phyloP scores from a whole-genome alignment of 108 stramenopile genomes.

The Seminavis robusta region DNA sequence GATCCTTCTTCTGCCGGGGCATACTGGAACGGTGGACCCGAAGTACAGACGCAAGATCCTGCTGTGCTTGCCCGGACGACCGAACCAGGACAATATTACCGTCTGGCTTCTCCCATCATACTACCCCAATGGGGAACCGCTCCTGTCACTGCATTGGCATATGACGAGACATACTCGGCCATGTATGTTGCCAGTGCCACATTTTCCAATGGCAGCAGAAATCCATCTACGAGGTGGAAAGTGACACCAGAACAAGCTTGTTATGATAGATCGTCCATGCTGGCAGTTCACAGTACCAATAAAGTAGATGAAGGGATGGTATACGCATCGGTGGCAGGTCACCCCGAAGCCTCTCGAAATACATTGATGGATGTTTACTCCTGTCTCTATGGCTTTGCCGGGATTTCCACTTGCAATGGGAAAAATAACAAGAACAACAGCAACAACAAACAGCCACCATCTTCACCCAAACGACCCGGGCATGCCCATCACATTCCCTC shows the following conservation, averaged over 20 bases:
- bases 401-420: no score
- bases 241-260: conserved; percentile 6
- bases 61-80: no score
- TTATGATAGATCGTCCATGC: conserved; percentile 10
- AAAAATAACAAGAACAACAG: no score
- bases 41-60: no score
- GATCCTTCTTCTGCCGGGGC: no score
- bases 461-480: no score
- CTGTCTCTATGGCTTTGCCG: conserved; percentile 44
- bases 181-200: conserved; percentile 72
- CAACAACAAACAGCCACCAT: no score
- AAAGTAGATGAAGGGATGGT: conserved; percentile 50
- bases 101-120: no score
- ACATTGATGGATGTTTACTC: conserved; percentile 44
- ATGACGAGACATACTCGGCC: conserved; percentile 34
- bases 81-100: no score
- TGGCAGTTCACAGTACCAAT: conserved; percentile 24
- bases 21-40: no score
- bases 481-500: conserved; percentile 44
- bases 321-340: conserved; percentile 71
- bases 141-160: conserved; percentile 52
- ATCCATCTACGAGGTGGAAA: conserved; percentile 7
- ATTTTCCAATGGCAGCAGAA: no score
- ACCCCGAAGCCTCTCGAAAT: conserved; percentile 54
- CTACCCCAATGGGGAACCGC: no score